phyloP scores from a whole-genome alignment of 352 stramenopile genomes.

The Globisporangium mamillatum region DNA sequence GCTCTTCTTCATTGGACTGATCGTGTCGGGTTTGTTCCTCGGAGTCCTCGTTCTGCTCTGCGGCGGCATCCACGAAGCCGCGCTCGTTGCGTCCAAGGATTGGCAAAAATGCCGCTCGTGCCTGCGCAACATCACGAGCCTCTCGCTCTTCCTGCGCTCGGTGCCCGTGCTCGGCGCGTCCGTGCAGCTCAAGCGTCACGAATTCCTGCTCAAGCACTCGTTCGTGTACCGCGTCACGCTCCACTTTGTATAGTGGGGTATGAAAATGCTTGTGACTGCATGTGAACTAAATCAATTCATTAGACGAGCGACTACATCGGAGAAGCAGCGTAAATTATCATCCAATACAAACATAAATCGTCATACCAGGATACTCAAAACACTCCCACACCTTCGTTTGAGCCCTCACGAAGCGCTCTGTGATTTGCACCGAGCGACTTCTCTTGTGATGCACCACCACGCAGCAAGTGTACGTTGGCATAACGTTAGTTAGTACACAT shows the following conservation, averaged over 20 bases:
- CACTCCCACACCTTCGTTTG: too few species aligned
- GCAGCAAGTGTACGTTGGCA: too few species aligned
- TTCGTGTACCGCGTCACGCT: slow-evolving; percentile 78
- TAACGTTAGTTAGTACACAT: too few species aligned
- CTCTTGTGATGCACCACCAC: too few species aligned
- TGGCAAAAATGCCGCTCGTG: slow-evolving; percentile 76
- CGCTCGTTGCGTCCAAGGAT: slow-evolving; percentile 50
- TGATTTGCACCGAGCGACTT: too few species aligned
- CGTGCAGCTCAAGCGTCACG: slow-evolving; percentile 75
- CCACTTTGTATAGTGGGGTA: slow-evolving; percentile 56
- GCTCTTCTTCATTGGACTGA: slow-evolving; percentile 53
- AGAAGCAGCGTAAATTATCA: slow-evolving; percentile 8
- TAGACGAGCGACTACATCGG: background rate
- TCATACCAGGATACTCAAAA: too few species aligned
- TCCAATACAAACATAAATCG: background rate
- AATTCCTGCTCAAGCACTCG: slow-evolving; percentile 76
- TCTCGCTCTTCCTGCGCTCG: slow-evolving; percentile 79
- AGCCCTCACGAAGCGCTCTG: too few species aligned
- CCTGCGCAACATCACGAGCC: slow-evolving; percentile 74
- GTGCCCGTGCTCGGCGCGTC: slow-evolving; percentile 63
- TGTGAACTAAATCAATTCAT: slow-evolving; percentile 3
- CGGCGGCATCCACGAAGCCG: slow-evolving; percentile 56
- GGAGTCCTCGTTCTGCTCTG: slow-evolving; percentile 61
- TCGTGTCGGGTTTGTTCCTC: slow-evolving; percentile 45
- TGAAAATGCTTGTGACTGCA: background rate